Evolutionary conservation across 2,329 filamentous ascomycete genomes (phyloP).

Genomic region (Alternaria hordeiaustralica): DNA sequence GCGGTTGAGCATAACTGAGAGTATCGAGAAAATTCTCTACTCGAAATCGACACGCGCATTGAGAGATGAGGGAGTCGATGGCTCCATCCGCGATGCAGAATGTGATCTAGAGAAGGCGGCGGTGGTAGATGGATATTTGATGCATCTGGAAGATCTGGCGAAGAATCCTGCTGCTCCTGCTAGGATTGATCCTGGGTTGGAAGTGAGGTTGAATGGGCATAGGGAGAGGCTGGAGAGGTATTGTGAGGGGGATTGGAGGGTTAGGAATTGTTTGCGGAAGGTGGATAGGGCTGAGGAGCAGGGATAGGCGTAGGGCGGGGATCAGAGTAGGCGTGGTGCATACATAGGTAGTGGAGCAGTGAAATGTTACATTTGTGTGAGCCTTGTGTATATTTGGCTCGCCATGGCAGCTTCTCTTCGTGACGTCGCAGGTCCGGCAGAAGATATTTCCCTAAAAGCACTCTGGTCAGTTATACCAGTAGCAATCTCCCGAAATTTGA

Average conservation of each 20-base stretch:
- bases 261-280: neutral
- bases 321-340: neutral
- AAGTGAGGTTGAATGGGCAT: neutral
- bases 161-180: neutral
- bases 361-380: neutral
- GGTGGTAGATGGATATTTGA: neutral
- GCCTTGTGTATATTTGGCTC: neutral
- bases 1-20: neutral
- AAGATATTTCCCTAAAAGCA: neutral
- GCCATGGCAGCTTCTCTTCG: rapidly evolving
- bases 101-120: neutral
- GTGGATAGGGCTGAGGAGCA: neutral
- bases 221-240: neutral
- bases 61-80: neutral
- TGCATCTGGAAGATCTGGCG: neutral
- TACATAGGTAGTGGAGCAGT: neutral
- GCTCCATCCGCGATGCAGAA: neutral
- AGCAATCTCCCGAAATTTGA: rapidly evolving
- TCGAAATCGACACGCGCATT: neutral
- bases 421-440: neutral
- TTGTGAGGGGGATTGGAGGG: neutral
- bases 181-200: neutral
- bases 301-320: rapidly evolving
- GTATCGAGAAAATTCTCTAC: neutral
- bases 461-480: neutral